phyloP scores from a whole-genome alignment of 164 flowering plant species.

The Sextonia rubra region DNA sequence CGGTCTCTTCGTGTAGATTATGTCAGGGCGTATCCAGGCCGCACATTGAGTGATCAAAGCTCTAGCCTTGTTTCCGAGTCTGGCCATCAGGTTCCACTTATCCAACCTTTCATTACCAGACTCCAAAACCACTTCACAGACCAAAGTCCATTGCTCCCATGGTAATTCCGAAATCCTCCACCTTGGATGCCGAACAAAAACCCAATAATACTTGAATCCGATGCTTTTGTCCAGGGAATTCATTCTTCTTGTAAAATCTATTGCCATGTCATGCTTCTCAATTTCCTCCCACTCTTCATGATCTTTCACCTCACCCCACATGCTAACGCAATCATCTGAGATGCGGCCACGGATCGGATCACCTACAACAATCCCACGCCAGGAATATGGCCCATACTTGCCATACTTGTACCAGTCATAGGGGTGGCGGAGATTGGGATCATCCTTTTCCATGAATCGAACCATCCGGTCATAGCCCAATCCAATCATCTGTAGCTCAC shows the following conservation, averaged over 20 bases:
- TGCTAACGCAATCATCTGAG: conserved; percentile 60
- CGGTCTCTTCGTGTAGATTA: conserved; percentile 80
- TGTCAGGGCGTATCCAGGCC: conserved; percentile 95
- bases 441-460: conserved; percentile 84
- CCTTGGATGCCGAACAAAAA: conserved; percentile 81
- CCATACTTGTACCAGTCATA: conserved; percentile 98
- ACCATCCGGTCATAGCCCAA: conserved; percentile 91
- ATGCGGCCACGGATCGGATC: conserved; percentile 74
- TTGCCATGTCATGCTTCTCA: conserved; percentile 70
- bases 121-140: conserved; percentile 66
- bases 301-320: conserved; percentile 58
- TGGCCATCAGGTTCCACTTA: conserved; percentile 90
- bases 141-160: conserved; percentile 95
- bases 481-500: conserved; percentile 76
- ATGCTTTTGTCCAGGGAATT: conserved; percentile 38
- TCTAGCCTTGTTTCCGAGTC: conserved; percentile 73
- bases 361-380: conserved; percentile 88
- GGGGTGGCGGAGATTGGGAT: conserved; percentile 79
- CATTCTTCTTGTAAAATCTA: conserved; percentile 46
- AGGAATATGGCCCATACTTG: conserved; percentile 81
- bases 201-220: conserved; percentile 73
- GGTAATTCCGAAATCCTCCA: conserved; percentile 76
- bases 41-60: conserved; percentile 75
- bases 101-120: conserved; percentile 63
- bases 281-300: conserved; percentile 94